phyloP scores from a whole-genome alignment of 176 grass and related monocot genomes.

The Melocanna baccifera region DNA sequence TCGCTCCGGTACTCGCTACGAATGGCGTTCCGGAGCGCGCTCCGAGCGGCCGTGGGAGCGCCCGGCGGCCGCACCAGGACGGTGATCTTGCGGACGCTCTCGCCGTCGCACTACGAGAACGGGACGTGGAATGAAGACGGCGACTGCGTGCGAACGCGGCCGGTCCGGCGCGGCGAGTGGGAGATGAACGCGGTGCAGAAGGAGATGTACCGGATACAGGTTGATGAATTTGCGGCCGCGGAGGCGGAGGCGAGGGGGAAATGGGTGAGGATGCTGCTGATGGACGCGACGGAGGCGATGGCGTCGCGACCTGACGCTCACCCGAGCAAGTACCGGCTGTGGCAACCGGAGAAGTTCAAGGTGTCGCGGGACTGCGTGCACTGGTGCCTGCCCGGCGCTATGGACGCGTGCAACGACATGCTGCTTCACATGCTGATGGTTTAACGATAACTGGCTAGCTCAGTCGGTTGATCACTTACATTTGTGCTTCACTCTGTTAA shows the following conservation, averaged over 20 bases:
- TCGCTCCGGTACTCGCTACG: constrained; percentile 33
- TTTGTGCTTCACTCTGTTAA: no score
- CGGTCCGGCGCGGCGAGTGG: constrained; percentile 32
- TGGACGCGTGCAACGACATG: constrained; percentile 61
- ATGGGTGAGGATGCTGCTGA: constrained; percentile 22
- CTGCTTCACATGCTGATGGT: constrained; percentile 37
- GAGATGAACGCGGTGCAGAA: constrained; percentile 34
- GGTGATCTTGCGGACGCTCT: constrained; percentile 45
- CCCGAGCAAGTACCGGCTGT: constrained; percentile 42
- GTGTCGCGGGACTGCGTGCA: constrained; percentile 52
- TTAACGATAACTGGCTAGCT: neutral
- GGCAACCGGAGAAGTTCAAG: constrained; percentile 8
- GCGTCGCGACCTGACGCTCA: constrained; percentile 53
- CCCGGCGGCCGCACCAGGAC: neutral
- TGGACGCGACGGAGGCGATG: constrained; percentile 38
- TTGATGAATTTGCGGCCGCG: constrained; percentile 43
- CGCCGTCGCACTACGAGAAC: constrained; percentile 67
- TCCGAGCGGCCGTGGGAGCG: constrained; percentile 1
- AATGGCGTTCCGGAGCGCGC: constrained; percentile 36
- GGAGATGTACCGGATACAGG: constrained; percentile 47
- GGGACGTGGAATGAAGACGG: constrained; percentile 47
- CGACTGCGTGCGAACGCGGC: constrained; percentile 39
- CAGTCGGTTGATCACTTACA: no score
- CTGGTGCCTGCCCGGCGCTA: constrained; percentile 61
- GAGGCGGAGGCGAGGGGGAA: neutral